Conservation (phyloP, 495 filamentous ascomycete species). For the Penicillium soppii region DNA sequence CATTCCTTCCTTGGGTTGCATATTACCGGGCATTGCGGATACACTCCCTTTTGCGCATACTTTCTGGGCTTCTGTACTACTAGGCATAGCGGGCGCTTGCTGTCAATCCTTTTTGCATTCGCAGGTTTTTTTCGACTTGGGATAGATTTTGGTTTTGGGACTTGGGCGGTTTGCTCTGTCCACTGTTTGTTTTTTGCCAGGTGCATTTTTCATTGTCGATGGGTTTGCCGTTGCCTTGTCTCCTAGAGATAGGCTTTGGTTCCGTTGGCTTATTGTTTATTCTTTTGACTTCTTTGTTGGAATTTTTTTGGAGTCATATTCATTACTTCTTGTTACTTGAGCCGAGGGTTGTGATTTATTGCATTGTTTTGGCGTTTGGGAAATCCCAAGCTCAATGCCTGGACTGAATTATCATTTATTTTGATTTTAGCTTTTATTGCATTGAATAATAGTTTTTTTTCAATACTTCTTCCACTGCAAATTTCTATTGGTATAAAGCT, state of each 20-base stretch:
- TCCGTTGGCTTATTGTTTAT: not conserved
- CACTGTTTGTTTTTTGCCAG: not conserved
- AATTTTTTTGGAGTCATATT: conserved; percentile 16
- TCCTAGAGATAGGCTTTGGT: no score
- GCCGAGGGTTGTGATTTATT: conserved; percentile 23
- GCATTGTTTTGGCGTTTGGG: conserved; percentile 33
- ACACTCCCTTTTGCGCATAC: conserved; percentile 33
- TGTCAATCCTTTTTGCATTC: conserved; percentile 46
- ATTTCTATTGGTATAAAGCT: no score
- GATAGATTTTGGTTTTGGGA: conserved; percentile 14
- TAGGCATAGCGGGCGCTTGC: conserved; percentile 47
- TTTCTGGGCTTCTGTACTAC: conserved; percentile 39
- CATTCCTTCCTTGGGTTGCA: conserved; percentile 41
- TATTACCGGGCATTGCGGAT: conserved; percentile 37
- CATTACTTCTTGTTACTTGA: conserved; percentile 14
- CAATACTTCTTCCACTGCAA: no score
- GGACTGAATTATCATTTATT: not conserved
- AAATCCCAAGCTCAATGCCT: conserved; percentile 8
- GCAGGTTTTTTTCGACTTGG: conserved; percentile 33
- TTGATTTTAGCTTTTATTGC: not conserved
- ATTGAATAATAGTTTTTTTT: not conserved
- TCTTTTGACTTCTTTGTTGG: conserved; percentile 4
- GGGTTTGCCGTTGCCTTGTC: no score
- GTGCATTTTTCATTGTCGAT: not conserved
- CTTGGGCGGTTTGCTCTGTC: conserved; percentile 16